Percentiles rank a stretch among this genome's conserved stretches.
Conservation (phyloP, 495 filamentous ascomycete species). For the Tuber aestivum region DNA sequence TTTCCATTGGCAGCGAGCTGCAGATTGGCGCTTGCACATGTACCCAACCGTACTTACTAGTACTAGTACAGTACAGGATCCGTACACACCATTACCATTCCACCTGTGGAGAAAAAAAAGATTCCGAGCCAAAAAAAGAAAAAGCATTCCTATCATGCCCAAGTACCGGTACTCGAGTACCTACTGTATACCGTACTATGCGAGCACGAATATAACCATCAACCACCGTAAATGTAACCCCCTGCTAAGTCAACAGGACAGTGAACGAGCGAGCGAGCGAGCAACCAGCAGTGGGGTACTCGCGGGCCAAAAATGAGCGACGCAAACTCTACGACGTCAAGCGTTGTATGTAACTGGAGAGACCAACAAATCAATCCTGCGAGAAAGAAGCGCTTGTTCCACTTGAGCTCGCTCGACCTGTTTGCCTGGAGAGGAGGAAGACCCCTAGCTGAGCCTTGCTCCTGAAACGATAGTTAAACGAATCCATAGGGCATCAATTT, state of each 20-base stretch:
- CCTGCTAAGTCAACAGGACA: background rate
- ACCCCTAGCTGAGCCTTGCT: conserved; percentile 32
- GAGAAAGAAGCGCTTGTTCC: conserved; percentile 18
- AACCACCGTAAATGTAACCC: too few species aligned
- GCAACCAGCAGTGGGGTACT: background rate
- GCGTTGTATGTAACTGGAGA: background rate
- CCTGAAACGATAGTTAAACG: conserved; percentile 24
- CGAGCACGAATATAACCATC: background rate
- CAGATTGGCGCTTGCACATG: background rate
- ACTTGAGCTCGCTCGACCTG: conserved; percentile 5
- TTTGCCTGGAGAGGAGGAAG: background rate
- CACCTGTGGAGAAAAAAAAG: background rate
- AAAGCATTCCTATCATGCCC: background rate
- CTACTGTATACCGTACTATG: too few species aligned
- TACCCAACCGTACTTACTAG: background rate
- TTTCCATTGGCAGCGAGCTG: background rate
- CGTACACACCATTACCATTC: background rate
- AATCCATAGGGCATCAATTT: background rate
- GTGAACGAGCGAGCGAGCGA: background rate
- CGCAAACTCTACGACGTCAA: background rate
- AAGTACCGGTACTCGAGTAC: background rate
- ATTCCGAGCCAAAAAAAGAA: background rate
- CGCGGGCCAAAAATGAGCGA: background rate
- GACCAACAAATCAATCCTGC: conserved; percentile 8
- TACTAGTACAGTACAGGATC: too few species aligned